Percentiles rank a stretch among this genome's conserved stretches.
phyloP scores from a whole-genome alignment of 2,329 filamentous ascomycete genomes.

The Pyrenophora seminiperda region DNA sequence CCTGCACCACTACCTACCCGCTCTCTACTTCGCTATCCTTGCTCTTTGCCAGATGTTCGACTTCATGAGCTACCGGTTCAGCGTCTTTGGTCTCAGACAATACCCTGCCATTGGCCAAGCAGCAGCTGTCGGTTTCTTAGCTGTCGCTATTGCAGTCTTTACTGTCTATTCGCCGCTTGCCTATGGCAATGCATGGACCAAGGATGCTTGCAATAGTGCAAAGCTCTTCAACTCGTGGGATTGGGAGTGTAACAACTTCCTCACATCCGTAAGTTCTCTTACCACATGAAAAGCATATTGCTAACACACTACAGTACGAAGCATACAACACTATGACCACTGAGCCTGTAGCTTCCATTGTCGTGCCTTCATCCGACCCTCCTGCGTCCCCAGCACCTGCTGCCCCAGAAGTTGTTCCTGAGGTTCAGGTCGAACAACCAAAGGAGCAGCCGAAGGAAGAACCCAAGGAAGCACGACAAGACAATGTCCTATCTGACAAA shows the following conservation, averaged over 20 bases:
- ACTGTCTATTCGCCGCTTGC: slow-evolving; percentile 84
- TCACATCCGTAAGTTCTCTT: slow-evolving; percentile 73
- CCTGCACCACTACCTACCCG: slow-evolving; percentile 97
- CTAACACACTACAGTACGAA: slow-evolving; percentile 36
- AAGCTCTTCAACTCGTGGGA: slow-evolving; percentile 93
- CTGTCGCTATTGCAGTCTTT: slow-evolving; percentile 76
- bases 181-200: slow-evolving; percentile 95
- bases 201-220: slow-evolving; percentile 79
- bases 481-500: slow-evolving; percentile 33
- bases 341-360: slow-evolving; percentile 28
- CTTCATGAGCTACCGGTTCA: slow-evolving; percentile 76
- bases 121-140: slow-evolving; percentile 75
- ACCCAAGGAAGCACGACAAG: slow-evolving; percentile 23
- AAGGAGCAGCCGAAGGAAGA: slow-evolving; percentile 18
- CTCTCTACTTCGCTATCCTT: slow-evolving; percentile 92
- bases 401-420: slow-evolving; percentile 9
- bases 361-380: slow-evolving; percentile 35
- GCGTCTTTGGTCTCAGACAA: slow-evolving; percentile 68
- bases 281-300: slow-evolving; percentile 5
- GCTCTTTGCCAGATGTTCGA: slow-evolving; percentile 89
- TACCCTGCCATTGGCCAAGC: slow-evolving; percentile 75
- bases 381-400: slow-evolving; percentile 27
- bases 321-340: slow-evolving; percentile 29
- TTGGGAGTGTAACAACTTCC: slow-evolving; percentile 96
- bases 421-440: slow-evolving; percentile 14